Conservation (phyloP, 345 rosid genomes). For the Luvunga scandens region DNA sequence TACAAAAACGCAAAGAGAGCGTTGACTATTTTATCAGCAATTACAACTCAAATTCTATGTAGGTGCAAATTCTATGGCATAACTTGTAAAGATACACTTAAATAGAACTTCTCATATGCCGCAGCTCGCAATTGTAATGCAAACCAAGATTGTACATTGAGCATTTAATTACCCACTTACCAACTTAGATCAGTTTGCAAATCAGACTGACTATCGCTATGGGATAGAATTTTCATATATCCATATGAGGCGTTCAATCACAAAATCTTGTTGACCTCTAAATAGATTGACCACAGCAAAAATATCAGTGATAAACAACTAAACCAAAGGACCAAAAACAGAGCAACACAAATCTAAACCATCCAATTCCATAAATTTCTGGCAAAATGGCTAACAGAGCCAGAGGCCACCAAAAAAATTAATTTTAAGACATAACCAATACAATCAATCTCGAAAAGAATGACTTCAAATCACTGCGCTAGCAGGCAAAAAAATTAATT, state of each 20-base stretch:
- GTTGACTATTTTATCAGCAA: neutral
- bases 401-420: no score
- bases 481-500: neutral
- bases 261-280: neutral
- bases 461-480: neutral
- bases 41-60: neutral
- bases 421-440: neutral
- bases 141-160: neutral
- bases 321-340: neutral
- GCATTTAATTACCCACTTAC: neutral
- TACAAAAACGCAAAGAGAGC: neutral
- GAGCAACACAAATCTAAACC: neutral
- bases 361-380: neutral
- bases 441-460: neutral
- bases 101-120: neutral
- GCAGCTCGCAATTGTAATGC: neutral
- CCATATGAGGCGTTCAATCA: neutral
- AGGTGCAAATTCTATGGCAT: neutral
- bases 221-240: neutral
- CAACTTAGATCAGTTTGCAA: neutral
- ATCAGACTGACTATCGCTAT: neutral
- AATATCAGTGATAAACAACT: neutral
- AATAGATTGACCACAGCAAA: neutral
- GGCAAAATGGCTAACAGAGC: neutral
- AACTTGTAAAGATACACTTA: neutral